Percentiles rank a stretch among this genome's conserved stretches.
Conservation (phyloP, 331 rosid species). For the Dryas integrifolia region DNA sequence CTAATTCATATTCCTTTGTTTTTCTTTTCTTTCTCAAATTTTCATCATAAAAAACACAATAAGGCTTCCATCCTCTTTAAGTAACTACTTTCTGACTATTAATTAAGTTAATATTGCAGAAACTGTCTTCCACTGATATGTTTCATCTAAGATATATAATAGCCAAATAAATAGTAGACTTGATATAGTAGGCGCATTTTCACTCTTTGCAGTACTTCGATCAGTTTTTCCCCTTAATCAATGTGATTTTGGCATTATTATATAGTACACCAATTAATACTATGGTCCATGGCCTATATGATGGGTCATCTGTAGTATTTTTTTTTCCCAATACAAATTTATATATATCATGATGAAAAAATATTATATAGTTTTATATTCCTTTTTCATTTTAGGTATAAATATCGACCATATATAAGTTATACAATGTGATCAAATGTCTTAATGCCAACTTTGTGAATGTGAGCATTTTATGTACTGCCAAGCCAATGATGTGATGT, state of each 20-base stretch:
- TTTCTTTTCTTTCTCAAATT: background rate
- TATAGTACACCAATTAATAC: background rate
- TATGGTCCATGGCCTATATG: conserved; percentile 4
- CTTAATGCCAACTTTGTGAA: background rate
- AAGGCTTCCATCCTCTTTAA: conserved; percentile 1
- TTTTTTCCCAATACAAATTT: background rate
- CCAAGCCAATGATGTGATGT: too few relatives aligned
- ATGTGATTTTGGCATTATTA: conserved; percentile 8
- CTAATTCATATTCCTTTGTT: background rate
- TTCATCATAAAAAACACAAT: background rate
- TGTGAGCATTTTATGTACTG: background rate
- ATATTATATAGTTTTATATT: background rate
- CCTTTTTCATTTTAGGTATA: background rate
- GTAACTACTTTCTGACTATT: background rate
- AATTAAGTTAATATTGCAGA: background rate
- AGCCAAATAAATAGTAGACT: too few relatives aligned
- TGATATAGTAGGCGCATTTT: background rate
- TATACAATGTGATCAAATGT: background rate
- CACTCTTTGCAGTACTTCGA: background rate
- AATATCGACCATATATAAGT: background rate
- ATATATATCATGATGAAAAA: too few relatives aligned
- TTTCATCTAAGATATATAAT: background rate
- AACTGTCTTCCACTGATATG: background rate
- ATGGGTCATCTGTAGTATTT: background rate
- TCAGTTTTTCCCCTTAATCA: background rate